Percentiles rank a stretch among this genome's conserved stretches.
These are phyloP conservation scores for Catunica adiposa DNA, from an alignment of 2,329 filamentous ascomycete genomes.

Conservation along the genomic window DNA sequence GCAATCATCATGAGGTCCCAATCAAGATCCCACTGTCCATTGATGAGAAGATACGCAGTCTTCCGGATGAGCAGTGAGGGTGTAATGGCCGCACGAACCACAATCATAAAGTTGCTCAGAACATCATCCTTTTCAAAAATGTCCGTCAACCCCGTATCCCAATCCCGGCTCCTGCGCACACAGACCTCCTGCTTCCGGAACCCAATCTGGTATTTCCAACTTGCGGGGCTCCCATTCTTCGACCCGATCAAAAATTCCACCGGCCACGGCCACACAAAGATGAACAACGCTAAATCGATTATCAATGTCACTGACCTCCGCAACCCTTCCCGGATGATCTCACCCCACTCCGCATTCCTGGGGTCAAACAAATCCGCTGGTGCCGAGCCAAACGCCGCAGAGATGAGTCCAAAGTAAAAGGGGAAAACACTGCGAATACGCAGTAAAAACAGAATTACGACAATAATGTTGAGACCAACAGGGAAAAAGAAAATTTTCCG, in stretches of 20 bases:
- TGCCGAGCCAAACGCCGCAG: slow-evolving; percentile 45
- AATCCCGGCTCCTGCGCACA: slow-evolving; percentile 58
- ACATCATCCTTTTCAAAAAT: slow-evolving; percentile 24
- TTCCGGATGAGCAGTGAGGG: slow-evolving; percentile 52
- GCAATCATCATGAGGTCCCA: slow-evolving; percentile 66
- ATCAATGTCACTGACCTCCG: slow-evolving; percentile 49
- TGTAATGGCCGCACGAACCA: slow-evolving; percentile 52
- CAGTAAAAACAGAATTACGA: slow-evolving; percentile 47
- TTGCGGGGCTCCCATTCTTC: slow-evolving; percentile 41
- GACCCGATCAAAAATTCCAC: slow-evolving; percentile 51
- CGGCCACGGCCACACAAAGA: slow-evolving; percentile 59
- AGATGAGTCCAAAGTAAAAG: slow-evolving; percentile 53
- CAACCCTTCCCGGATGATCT: slow-evolving; percentile 39
- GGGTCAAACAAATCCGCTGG: slow-evolving; percentile 52
- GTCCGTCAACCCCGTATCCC: slow-evolving; percentile 45
- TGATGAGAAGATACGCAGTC: slow-evolving; percentile 77
- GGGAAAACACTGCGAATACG: slow-evolving; percentile 53
- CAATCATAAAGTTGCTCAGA: slow-evolving; percentile 42
- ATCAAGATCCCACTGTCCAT: slow-evolving; percentile 73
- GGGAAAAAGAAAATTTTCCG: slow-evolving; percentile 70
- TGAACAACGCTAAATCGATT: slow-evolving; percentile 53
- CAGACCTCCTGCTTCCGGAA: slow-evolving; percentile 70
- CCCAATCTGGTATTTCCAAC: slow-evolving; percentile 59
- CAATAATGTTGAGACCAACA: slow-evolving; percentile 54
- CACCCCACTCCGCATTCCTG: slow-evolving; percentile 35